phyloP scores from a whole-genome alignment of 495 filamentous ascomycete genomes.

The Margaritispora aquatica region DNA sequence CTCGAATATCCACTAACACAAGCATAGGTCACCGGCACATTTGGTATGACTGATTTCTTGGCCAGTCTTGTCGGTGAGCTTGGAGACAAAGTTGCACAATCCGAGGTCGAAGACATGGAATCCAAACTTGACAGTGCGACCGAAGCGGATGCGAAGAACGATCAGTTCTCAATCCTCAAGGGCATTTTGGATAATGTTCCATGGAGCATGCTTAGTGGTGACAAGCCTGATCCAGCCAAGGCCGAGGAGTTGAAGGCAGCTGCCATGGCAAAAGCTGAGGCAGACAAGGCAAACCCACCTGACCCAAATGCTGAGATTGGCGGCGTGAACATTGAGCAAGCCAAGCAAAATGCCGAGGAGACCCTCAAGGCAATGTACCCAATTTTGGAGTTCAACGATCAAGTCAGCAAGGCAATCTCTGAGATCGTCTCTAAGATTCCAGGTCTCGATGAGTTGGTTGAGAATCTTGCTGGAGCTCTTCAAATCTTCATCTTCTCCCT shows the following conservation, averaged over 20 bases:
- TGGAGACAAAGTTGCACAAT: constrained; percentile 80
- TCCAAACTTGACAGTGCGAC: constrained; percentile 46
- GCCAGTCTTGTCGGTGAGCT: constrained; percentile 85
- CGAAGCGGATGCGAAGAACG: constrained; percentile 42
- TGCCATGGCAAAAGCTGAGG: constrained; percentile 52
- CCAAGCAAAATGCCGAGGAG: constrained; percentile 44
- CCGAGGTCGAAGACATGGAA: constrained; percentile 75
- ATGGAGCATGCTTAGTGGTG: constrained; percentile 62
- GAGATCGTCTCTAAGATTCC: constrained; percentile 47
- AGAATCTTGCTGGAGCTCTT: constrained; percentile 69
- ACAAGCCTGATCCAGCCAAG: constrained; percentile 48
- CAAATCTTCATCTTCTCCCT: constrained; percentile 81
- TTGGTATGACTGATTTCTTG: constrained; percentile 91
- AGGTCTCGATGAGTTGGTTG: neutral
- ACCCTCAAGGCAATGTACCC: constrained; percentile 63
- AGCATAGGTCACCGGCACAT: constrained; percentile 91
- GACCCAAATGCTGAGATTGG: constrained; percentile 37
- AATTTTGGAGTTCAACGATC: constrained; percentile 79
- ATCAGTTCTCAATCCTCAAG: constrained; percentile 58
- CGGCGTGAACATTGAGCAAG: neutral
- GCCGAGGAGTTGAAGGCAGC: constrained; percentile 60
- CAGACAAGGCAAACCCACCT: constrained; percentile 69
- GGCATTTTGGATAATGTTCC: constrained; percentile 73
- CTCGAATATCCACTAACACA: too few species aligned
- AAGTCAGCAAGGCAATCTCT: constrained; percentile 70